These are phyloP conservation scores for Termitomyces sp. DNA, from an alignment of 768 basidiomycete species.

Conservation along the genomic window DNA sequence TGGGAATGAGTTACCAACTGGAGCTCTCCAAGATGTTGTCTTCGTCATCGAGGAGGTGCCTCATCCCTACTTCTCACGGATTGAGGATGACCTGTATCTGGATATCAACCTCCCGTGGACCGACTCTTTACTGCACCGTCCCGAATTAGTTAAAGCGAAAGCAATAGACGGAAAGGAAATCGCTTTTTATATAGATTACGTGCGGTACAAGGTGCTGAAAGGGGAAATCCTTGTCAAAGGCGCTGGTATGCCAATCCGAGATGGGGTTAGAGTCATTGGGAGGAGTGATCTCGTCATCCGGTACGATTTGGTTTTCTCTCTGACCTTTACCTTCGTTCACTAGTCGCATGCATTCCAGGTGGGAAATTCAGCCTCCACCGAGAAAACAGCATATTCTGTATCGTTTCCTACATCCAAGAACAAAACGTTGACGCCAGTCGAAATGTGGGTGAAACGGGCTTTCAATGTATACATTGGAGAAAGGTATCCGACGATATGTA, in stretches of 20 bases:
- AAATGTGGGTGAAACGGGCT: neutral
- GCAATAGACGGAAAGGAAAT: slow-evolving; percentile 60
- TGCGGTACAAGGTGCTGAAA: slow-evolving; percentile 44
- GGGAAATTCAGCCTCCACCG: slow-evolving; percentile 34
- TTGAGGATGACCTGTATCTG: slow-evolving; percentile 53
- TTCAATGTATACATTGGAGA: no score
- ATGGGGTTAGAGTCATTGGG: slow-evolving; percentile 47
- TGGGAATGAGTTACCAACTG: slow-evolving; percentile 61
- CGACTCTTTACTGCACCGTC: slow-evolving; percentile 43
- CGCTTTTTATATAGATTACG: slow-evolving; percentile 48
- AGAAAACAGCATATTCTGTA: slow-evolving; percentile 7
- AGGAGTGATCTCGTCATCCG: slow-evolving; percentile 62
- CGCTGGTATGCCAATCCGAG: slow-evolving; percentile 67
- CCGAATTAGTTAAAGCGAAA: slow-evolving; percentile 46
- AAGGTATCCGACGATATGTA: no score
- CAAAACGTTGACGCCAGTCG: neutral
- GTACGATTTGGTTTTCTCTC: slow-evolving; percentile 32
- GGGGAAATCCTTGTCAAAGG: slow-evolving; percentile 51
- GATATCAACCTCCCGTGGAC: slow-evolving; percentile 56
- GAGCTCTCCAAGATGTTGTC: slow-evolving; percentile 59
- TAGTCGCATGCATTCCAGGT: slow-evolving; percentile 21
- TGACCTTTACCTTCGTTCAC: neutral
- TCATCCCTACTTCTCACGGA: slow-evolving; percentile 54
- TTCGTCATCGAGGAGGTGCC: slow-evolving; percentile 60
- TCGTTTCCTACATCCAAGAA: slow-evolving; percentile 8